A percentile compares a stretch with the other conserved stretches of the same genome.
Evolutionary conservation across 2,329 filamentous ascomycete species (phyloP).

Genomic region (Didymella exigua): DNA sequence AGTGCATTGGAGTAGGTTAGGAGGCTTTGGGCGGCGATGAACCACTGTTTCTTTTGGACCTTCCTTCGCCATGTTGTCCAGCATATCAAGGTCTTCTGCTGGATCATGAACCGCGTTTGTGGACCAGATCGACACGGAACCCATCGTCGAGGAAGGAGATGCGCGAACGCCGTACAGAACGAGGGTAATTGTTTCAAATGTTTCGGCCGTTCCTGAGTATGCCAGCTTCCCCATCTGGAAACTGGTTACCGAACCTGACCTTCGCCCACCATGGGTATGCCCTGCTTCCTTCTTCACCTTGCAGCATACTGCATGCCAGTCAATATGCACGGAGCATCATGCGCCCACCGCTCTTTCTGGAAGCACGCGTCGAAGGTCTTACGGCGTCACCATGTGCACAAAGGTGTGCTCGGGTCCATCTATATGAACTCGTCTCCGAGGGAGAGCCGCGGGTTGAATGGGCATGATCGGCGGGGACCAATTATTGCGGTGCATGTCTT

Average conservation of each 20-base stretch:
- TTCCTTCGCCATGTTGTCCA: background rate
- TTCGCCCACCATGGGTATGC: background rate
- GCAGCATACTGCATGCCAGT: background rate
- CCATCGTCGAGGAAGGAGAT: constrained; percentile 3
- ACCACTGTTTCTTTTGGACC: background rate
- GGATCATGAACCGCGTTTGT: background rate
- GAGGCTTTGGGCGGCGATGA: background rate
- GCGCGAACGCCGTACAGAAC: background rate
- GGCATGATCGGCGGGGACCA: constrained; percentile 12
- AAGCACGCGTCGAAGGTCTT: constrained; percentile 19
- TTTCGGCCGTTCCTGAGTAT: constrained; percentile 3
- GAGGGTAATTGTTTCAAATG: constrained; percentile 3
- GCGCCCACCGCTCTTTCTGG: constrained; percentile 16
- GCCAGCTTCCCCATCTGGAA: constrained; percentile 11
- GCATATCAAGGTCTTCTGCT: constrained; percentile 1
- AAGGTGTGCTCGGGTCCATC: constrained; percentile 3
- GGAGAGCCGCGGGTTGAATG: constrained; percentile 12
- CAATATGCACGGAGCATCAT: constrained; percentile 12
- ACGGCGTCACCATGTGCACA: constrained; percentile 8
- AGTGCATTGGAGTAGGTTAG: background rate
- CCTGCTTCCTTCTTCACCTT: background rate
- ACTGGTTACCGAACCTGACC: background rate
- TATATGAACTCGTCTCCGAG: background rate
- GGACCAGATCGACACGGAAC: constrained; percentile 9
- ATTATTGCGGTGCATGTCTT: constrained; percentile 3